A percentile compares a stretch with the other conserved stretches of the same genome.
Evolutionary conservation across 2,329 filamentous ascomycete genomes (phyloP).

Genomic region (Talaromyces amestolkiae): DNA sequence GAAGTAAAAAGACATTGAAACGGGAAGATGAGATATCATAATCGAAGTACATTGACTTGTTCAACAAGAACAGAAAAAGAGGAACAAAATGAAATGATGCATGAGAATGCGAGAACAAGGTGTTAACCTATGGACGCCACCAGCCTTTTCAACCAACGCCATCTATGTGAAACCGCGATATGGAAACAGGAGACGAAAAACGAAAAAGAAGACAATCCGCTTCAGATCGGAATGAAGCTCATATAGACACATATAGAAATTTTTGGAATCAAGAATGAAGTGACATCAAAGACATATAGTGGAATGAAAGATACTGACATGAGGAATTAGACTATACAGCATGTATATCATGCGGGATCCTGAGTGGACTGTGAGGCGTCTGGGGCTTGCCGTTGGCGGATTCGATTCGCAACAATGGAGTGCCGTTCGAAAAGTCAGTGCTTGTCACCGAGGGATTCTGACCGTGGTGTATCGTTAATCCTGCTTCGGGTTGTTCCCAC

Average conservation of each 20-base stretch:
- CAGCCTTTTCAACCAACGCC: conserved; percentile 36
- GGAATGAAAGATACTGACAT: conserved; percentile 30
- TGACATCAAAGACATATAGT: conserved; percentile 27
- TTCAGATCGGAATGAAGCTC: conserved; percentile 19
- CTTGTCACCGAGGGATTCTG: conserved; percentile 83
- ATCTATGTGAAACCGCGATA: conserved; percentile 35
- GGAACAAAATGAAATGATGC: conserved; percentile 6
- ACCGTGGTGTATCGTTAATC: conserved; percentile 65
- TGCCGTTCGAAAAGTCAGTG: conserved; percentile 87
- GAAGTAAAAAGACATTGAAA: neutral
- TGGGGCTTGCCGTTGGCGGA: conserved; percentile 48
- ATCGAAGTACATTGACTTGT: neutral
- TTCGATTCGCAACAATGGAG: conserved; percentile 79
- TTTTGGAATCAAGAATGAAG: conserved; percentile 12
- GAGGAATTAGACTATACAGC: conserved; percentile 28
- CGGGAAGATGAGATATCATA: neutral
- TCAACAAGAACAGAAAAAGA: neutral
- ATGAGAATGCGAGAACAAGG: conserved; percentile 14
- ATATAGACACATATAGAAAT: conserved; percentile 33
- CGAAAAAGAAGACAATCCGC: conserved; percentile 21
- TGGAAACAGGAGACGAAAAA: conserved; percentile 27
- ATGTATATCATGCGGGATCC: conserved; percentile 33
- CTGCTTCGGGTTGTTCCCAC: conserved; percentile 40
- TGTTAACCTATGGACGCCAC: conserved; percentile 27
- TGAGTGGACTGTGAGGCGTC: conserved; percentile 35